phyloP scores from a whole-genome alignment of 352 stramenopile species.

The Phytopythium cucurbitacearum region DNA sequence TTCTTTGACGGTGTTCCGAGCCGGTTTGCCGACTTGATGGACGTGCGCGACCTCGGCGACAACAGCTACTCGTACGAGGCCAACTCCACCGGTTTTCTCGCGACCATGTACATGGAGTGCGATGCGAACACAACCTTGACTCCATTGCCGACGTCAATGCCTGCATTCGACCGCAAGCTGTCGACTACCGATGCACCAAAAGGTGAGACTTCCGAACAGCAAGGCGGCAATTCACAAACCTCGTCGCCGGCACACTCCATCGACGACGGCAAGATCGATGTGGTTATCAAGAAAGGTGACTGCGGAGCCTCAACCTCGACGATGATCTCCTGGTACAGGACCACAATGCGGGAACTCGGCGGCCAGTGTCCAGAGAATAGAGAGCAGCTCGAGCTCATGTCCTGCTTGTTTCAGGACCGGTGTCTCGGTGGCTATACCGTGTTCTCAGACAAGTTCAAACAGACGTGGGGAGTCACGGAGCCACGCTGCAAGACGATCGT shows the following conservation, averaged over 20 bases:
- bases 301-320: slow-evolving; percentile 14
- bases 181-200: slow-evolving; percentile 7
- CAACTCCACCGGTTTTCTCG: slow-evolving; percentile 22
- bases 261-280: slow-evolving; percentile 21
- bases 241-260: background rate
- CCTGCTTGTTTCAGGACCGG: slow-evolving; percentile 45
- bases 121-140: slow-evolving; percentile 21
- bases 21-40: slow-evolving; percentile 40
- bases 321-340: slow-evolving; percentile 36
- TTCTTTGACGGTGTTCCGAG: slow-evolving; percentile 37
- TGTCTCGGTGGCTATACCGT: slow-evolving; percentile 38
- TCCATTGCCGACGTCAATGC: slow-evolving; percentile 13
- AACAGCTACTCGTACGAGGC: slow-evolving; percentile 62
- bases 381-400: slow-evolving; percentile 46
- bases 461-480: slow-evolving; percentile 27
- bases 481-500: slow-evolving; percentile 41
- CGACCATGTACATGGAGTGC: slow-evolving; percentile 36
- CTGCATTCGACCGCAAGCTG: slow-evolving; percentile 6
- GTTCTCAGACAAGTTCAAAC: slow-evolving; percentile 40
- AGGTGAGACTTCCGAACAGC: background rate
- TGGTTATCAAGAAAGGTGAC: slow-evolving; percentile 21
- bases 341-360: slow-evolving; percentile 23
- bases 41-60: slow-evolving; percentile 33
- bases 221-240: background rate
- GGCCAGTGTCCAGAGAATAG: slow-evolving; percentile 22